Evolutionary conservation across 257 asterid genomes (phyloP), one percentile per base, ranked within the genome.

Genomic region (Solanum stenotomum): DNA sequence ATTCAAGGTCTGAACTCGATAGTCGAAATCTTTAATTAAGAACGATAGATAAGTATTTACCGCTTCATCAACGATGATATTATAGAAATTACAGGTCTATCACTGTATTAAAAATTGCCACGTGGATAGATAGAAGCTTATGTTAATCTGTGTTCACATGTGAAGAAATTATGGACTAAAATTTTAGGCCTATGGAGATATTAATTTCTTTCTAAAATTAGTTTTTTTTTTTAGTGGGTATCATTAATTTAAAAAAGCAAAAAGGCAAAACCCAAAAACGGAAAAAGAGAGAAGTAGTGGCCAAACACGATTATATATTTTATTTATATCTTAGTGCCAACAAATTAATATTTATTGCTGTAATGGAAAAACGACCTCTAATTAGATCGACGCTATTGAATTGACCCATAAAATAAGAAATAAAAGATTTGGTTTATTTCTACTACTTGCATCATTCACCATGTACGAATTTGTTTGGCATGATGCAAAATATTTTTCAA

Each of bases 21-120:
- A 52, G 0, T 52, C 4, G 12, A 59, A 59, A 59, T 59, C 5
- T 59, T 59, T 59, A 59, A 59, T 20, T 3, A 59, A 59, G 1
- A 2, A 59, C 0, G 2, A 18, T 52, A 0, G 0, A 59, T 0
- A 59, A 59, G 0, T 59, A 59, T 59, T 59, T 20, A 20, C 0
- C 12, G 0, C 11, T 56, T 0, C n/a, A 56, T 3, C 5, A 1
- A 0, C 0, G 5, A 59, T 59, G 1, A 59, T 59, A 6, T 1
- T 22, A 7, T 8, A 20, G 5, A 59, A 56, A 56, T 56, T 18
- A 4, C 61, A 5, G 22, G 23, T 52, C 63, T 52, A 52, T 52
- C 63, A 52, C 23, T 52, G 2, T 52, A 52, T 52, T 52, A 16
- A 52, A 52, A 52, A 16, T 15, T 52, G 82, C 52, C 87, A 38